Base-by-base conservation (phyloP, 2,329 filamentous ascomycete species). In the Penicillium janthinellum region DNA sequence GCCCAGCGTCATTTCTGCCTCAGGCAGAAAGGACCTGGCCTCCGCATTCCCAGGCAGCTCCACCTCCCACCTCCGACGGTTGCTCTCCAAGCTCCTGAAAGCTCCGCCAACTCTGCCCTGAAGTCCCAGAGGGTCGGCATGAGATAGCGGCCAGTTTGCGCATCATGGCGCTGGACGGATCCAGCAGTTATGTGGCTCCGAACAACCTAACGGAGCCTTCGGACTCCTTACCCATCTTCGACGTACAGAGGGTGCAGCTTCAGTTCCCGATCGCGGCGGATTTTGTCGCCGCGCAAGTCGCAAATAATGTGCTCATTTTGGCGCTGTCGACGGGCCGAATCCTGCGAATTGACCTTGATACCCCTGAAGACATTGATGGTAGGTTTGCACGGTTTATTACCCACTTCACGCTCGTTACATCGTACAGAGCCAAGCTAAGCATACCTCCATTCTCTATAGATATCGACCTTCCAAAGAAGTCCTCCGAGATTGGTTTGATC, bases 271-370 rank as follows among this genome's bases (percentile, higher is more conserved):
- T 98, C 70, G 91, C 94, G 1, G 92, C 94, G 66, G 91, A 97
- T 77, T 98, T 99, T 73, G 95, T 96, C 50, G 93, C 95, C 17
- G 93, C 93, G 42, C 93, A 97, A 77, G 94, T 98, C 57, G 93
- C 94, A 65, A 98, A 99, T 78, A 97, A 99, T 81, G 93, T 98
- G 62, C 85, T 99, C 58, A 88, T 98, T 22, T 83, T 99, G 54
- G 95, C 95, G 42, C 84, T 99, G 39, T 94, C 92, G 5, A 97
- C 94, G 59, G 92, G 92, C 53, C 89, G 94, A 68, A 95, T 99
- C 64, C 81, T 99, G 60, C 88, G 95, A 61, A 99, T 99, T 75
- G 95, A 98, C 75, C 81, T 98, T 54, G 92, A 97, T 76, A 91
- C 89, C 71, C 90, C 95, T 5, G 91, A 93, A 72, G 95, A 99